Base-by-base conservation (phyloP, 75 land plant species). In the Adiantum capillusveneris region DNA sequence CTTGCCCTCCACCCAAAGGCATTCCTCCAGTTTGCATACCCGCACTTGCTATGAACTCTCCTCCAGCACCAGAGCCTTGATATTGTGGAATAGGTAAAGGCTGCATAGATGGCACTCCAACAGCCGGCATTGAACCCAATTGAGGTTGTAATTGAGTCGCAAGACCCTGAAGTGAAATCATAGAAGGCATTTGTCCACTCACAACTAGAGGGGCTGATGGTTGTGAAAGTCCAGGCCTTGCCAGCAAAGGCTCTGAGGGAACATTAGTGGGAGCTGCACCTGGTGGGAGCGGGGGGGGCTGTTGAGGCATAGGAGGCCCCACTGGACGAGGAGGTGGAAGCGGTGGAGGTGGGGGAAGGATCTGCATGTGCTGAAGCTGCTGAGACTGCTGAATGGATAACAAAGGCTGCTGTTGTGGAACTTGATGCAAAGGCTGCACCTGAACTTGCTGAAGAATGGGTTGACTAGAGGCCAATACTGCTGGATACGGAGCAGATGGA, bases 401-500 rank as follows among this genome's bases (percentile, higher is more conserved):
- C 21, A 62, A 66, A 9, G 60, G 29, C 56, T 71, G 69, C 58
- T 71, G 83, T 28, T 56, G 66, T 24, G 60, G 77, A 41, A 43
- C 62, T 13, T 76, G 79, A 44, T 68, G 82, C 19, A 62, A 71
- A 13, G 41, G 69, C 37, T 75, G 85, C 29, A 57, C 80, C 49
- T 68, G 71, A 60, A 53, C 55, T 61, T 84, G 87, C 65, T 79
- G 87, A 62, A 75, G 79, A 37, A 60, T 30, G 45, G 70, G 86
- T 44, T 81, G 85, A 31, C 74, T 75, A 42, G 72, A 65, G 31
- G 78, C 53, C 18, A 69, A 63, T 42, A 83, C 71, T 25, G 85
- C 77, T 39, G 97, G 97, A 65, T 83, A 88, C 6, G 89, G 95
- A 59, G 87, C 79, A 44, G 89, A 84, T 39, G 95, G 95, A 30